A percentile compares a stretch with the other conserved stretches of the same genome.
Evolutionary conservation across 2,329 filamentous ascomycete genomes (phyloP).

Genomic region (Aspergillus neoniger): DNA sequence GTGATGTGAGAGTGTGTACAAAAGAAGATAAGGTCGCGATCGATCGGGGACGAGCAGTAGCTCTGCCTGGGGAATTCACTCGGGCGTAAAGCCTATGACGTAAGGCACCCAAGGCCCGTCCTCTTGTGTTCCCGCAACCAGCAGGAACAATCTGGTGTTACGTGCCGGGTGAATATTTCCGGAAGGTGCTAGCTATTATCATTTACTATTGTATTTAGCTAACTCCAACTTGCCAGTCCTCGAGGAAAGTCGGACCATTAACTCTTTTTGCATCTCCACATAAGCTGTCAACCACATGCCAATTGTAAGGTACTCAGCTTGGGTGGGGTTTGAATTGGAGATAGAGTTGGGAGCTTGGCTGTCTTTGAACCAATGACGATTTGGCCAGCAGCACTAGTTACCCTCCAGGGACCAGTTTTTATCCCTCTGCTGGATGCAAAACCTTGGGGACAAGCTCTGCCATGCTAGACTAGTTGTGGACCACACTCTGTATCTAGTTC

Average conservation of each 20-base stretch:
- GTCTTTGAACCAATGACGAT: neutral
- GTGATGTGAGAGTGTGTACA: neutral
- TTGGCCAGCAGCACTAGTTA: neutral
- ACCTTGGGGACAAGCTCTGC: neutral
- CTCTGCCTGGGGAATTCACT: neutral
- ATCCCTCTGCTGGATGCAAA: neutral
- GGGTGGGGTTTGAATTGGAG: neutral
- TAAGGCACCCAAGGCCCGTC: neutral
- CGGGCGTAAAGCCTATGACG: neutral
- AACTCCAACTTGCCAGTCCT: no score
- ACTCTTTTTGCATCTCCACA: neutral
- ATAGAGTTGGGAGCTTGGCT: neutral
- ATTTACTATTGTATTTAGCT: no score
- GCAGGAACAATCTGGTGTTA: neutral
- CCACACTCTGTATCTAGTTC: neutral
- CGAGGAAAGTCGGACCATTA: neutral
- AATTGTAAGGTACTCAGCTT: neutral
- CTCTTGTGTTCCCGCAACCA: neutral
- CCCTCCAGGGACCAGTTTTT: neutral
- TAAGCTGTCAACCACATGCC: neutral
- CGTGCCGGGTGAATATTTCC: neutral
- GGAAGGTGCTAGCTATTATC: neutral
- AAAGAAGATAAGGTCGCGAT: neutral
- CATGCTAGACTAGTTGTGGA: neutral
- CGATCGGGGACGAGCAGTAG: neutral